Conservation (phyloP, 1,139 yeast species). For the Candida albicans region DNA sequence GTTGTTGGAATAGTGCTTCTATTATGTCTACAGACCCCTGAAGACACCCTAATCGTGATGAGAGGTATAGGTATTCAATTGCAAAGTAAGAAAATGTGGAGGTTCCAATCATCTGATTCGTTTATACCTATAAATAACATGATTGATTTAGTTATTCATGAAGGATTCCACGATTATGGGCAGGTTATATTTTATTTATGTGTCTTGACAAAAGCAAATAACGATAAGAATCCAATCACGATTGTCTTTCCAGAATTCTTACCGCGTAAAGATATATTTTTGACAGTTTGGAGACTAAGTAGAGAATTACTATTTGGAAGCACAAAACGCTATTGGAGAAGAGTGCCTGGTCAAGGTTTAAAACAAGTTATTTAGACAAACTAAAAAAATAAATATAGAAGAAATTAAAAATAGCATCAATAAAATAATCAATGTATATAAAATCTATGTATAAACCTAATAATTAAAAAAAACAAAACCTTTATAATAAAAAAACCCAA, state of each 20-base stretch:
- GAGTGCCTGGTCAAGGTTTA: constrained; percentile 48
- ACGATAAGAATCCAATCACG: constrained; percentile 33
- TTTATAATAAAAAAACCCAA: neutral
- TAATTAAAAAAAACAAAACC: neutral
- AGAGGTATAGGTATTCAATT: constrained; percentile 41
- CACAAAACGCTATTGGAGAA: constrained; percentile 37
- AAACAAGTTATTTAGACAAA: constrained; percentile 20
- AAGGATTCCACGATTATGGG: constrained; percentile 62
- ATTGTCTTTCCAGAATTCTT: constrained; percentile 52
- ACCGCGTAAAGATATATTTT: constrained; percentile 44
- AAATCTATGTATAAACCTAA: neutral
- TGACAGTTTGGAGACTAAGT: constrained; percentile 42
- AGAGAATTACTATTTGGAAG: constrained; percentile 40
- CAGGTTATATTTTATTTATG: constrained; percentile 64
- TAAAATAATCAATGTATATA: neutral
- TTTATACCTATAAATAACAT: constrained; percentile 56
- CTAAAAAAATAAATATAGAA: constrained; percentile 2
- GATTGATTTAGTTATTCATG: constrained; percentile 64
- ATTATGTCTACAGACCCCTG: constrained; percentile 24
- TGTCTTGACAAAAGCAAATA: constrained; percentile 45
- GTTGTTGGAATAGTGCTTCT: constrained; percentile 12
- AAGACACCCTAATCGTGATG: constrained; percentile 37
- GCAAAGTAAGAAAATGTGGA: constrained; percentile 29
- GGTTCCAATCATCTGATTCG: constrained; percentile 22
- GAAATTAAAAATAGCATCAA: neutral